Conservation (phyloP, 352 stramenopile genomes). For the Phytophthora palmivora region DNA sequence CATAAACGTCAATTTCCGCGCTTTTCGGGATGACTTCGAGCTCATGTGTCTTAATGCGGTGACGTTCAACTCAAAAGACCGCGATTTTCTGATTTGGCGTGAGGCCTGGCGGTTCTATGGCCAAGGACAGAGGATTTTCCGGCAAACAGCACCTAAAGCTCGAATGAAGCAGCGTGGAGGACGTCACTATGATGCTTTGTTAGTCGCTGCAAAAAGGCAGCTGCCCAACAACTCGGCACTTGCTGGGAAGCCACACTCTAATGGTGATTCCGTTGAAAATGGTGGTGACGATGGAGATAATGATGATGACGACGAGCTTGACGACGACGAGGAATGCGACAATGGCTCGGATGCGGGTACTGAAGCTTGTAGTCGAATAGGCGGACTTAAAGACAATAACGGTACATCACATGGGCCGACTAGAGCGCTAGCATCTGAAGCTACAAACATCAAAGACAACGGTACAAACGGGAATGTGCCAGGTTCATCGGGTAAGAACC, state of each 20-base stretch:
- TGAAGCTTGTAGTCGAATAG: conserved; percentile 20
- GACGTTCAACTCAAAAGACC: conserved; percentile 94
- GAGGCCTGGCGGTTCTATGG: conserved; percentile 94
- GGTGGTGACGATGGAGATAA: conserved; percentile 39
- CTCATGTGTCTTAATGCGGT: conserved; percentile 96
- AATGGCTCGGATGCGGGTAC: conserved; percentile 35
- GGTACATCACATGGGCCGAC: conserved; percentile 7
- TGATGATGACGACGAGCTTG: conserved; percentile 40
- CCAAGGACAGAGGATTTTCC: conserved; percentile 74
- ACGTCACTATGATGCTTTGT: conserved; percentile 71
- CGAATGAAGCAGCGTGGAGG: conserved; percentile 82
- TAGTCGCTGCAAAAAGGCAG: conserved; percentile 80
- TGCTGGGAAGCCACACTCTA: conserved; percentile 49
- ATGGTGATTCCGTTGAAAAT: conserved; percentile 37
- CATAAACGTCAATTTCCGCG: conserved; percentile 71
- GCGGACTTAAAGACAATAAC: conserved; percentile 32
- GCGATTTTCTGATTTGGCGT: conserved; percentile 92
- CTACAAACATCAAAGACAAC: conserved; percentile 9
- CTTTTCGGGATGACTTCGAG: conserved; percentile 94
- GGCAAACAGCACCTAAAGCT: conserved; percentile 75
- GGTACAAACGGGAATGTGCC: conserved; percentile 26
- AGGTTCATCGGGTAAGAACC: conserved; percentile 13
- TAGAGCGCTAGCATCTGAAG: conserved; percentile 11
- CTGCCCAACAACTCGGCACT: conserved; percentile 83
- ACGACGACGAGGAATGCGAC: conserved; percentile 38